These are phyloP conservation scores for Wickerhamiella sergipiensis DNA, from an alignment of 805 yeast species.

Conservation along the genomic window DNA sequence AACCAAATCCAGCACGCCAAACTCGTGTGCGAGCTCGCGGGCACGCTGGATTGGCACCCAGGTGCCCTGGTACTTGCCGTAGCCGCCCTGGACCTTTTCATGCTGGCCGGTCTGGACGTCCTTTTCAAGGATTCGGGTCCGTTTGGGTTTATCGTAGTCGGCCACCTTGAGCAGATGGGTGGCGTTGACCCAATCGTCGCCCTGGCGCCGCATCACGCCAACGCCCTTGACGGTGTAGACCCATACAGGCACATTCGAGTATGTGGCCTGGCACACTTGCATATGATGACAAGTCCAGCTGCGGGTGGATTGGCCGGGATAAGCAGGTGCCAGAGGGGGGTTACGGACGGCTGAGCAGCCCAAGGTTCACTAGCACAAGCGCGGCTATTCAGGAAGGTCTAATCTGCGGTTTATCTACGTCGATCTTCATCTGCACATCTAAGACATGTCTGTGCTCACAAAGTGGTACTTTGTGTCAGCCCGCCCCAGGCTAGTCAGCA, in stretches of 20 bases:
- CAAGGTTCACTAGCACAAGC: no score
- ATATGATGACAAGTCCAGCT: neutral
- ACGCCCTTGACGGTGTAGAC: slow-evolving; percentile 50
- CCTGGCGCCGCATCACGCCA: slow-evolving; percentile 77
- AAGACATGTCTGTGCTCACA: neutral
- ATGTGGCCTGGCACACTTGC: slow-evolving; percentile 30
- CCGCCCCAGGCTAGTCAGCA: slow-evolving; percentile 3
- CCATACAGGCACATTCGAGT: slow-evolving; percentile 33
- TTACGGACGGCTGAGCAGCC: no score
- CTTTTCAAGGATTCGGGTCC: slow-evolving; percentile 82
- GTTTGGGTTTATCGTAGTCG: slow-evolving; percentile 82
- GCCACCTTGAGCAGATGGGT: slow-evolving; percentile 92
- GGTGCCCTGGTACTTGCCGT: slow-evolving; percentile 93
- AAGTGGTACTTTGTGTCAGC: neutral
- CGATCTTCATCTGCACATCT: neutral
- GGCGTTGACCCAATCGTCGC: slow-evolving; percentile 94
- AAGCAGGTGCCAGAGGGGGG: no score
- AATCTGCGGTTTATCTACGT: no score
- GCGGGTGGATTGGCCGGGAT: neutral
- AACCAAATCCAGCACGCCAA: slow-evolving; percentile 48
- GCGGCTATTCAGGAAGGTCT: no score
- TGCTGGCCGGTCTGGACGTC: slow-evolving; percentile 86
- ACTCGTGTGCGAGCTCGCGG: slow-evolving; percentile 46
- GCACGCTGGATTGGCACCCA: slow-evolving; percentile 87
- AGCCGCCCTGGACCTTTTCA: slow-evolving; percentile 94